Conservation (phyloP, 1,284 basidiomycete species). For the Cryptococcus deneoformans region DNA sequence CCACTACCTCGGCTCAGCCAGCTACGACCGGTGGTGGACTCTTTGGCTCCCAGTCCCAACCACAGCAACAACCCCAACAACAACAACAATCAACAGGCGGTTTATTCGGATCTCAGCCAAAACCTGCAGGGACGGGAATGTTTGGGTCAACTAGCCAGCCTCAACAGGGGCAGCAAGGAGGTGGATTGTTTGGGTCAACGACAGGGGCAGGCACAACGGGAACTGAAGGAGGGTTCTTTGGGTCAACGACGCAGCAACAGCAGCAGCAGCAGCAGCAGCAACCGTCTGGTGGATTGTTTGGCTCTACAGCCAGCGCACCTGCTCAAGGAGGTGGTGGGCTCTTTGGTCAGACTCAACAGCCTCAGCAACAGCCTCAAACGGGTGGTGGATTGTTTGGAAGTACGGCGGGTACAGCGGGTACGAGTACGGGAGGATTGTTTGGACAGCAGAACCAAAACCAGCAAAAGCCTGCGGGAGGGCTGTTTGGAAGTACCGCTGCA, state of each 20-base stretch:
- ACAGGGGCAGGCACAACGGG: background rate
- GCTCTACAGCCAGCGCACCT: constrained; percentile 44
- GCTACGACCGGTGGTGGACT: constrained; percentile 17
- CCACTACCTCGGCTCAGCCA: constrained; percentile 9
- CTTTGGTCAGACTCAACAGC: constrained; percentile 9
- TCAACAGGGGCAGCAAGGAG: constrained; percentile 8
- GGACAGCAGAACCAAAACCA: too few species aligned
- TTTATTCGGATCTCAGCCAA: constrained; percentile 26
- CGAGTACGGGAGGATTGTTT: too few species aligned
- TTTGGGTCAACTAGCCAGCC: constrained; percentile 39
- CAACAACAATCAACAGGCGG: constrained; percentile 5
- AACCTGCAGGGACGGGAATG: constrained; percentile 8
- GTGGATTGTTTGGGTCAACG: constrained; percentile 6
- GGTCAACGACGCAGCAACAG: constrained; percentile 23
- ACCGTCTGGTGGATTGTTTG: constrained; percentile 10
- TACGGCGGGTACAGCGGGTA: too few species aligned
- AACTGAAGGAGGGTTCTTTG: constrained; percentile 6
- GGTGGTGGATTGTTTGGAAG: too few species aligned
- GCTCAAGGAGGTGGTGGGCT: background rate
- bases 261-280: constrained; percentile 3
- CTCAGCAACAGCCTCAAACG: background rate
- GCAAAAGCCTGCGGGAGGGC: background rate
- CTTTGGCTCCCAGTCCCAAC: constrained; percentile 17
- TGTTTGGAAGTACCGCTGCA: background rate
- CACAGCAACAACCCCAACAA: constrained; percentile 21